Base-by-base conservation (phyloP, 169 alveolate species). In the Theileria parva region DNA sequence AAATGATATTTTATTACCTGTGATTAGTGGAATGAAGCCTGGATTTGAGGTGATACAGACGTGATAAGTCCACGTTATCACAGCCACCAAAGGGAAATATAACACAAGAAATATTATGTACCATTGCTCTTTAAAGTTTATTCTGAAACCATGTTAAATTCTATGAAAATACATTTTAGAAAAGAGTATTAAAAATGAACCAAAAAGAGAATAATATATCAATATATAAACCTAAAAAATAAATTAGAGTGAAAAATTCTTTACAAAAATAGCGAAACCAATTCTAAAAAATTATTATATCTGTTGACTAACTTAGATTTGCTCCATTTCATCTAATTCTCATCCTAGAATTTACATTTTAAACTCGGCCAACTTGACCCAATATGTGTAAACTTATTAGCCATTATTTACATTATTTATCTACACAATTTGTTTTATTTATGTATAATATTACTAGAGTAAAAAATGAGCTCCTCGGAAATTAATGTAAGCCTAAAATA, bases 11-110 rank as follows among this genome's bases (percentile, higher is more conserved):
- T 60, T 55, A 4, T 17, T 50, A 81, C 88, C 88, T 15, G 50
- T 21, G 11, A 81, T 39, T n/a, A 3, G 32, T 13, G 88, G 88
- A 25, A 81, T 76, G 34, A 19, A 44, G 21, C 88, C 88, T 23
- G 88, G 88, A 65, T 81, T 79, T 8, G 85, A 74, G 30, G 21
- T 19, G 25, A 68, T 39, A 70, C 85, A 65, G 71, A 76, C 71
- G 79, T 81, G 74, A 34, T 81, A 84, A 21, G 88, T 15, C 86
- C 84, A 75, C 32, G 76, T 6, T 32, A 84, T 67, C 50, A 81
- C 21, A 5, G 30, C 23, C 32, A 81, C 51, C 51, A 75, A 61
- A n/a, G 69, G 65, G 11, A 57, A 63, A 66, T 81, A 84, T 57
- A 23, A 57, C 23, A 28, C 32, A 12, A 81, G 7, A 19, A 21